Conservation (phyloP, 257 asterid species). For the Plectranthus barbatus region DNA sequence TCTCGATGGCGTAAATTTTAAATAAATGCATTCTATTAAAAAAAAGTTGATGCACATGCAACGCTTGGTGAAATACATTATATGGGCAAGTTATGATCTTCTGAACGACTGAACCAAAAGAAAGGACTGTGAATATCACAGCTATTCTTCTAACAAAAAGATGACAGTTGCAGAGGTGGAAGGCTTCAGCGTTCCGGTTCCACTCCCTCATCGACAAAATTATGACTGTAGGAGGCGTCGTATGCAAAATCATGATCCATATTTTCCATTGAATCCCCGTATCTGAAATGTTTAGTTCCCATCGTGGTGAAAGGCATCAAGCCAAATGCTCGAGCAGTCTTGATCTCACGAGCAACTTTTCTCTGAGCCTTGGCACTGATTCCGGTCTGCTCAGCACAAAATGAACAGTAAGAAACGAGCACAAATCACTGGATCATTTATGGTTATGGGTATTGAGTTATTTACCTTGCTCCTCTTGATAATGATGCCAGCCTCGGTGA, state of each 20-base stretch:
- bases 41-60: no score
- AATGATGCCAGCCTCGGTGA: slow-evolving; percentile 83
- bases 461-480: slow-evolving; percentile 83
- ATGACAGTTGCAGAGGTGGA: neutral
- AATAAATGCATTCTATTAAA: no score
- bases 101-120: no score
- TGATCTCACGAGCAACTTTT: slow-evolving; percentile 71
- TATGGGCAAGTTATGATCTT: no score
- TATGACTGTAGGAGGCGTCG: slow-evolving; percentile 18
- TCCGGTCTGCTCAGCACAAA: slow-evolving; percentile 30
- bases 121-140: neutral
- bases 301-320: slow-evolving; percentile 93
- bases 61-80: no score
- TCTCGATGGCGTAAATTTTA: no score
- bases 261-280: slow-evolving; percentile 65
- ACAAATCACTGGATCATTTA: neutral
- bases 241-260: slow-evolving; percentile 30
- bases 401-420: neutral
- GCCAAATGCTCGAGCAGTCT: slow-evolving; percentile 95
- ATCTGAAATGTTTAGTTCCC: slow-evolving; percentile 72
- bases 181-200: slow-evolving; percentile 13
- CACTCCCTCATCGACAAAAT: slow-evolving; percentile 36
- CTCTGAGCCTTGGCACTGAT: slow-evolving; percentile 55
- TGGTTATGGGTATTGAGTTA: neutral
- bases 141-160: neutral